Evolutionary conservation across 2,329 filamentous ascomycete genomes (phyloP), one percentile per base, ranked within the genome.

Genomic region (Claviceps purpurea): DNA sequence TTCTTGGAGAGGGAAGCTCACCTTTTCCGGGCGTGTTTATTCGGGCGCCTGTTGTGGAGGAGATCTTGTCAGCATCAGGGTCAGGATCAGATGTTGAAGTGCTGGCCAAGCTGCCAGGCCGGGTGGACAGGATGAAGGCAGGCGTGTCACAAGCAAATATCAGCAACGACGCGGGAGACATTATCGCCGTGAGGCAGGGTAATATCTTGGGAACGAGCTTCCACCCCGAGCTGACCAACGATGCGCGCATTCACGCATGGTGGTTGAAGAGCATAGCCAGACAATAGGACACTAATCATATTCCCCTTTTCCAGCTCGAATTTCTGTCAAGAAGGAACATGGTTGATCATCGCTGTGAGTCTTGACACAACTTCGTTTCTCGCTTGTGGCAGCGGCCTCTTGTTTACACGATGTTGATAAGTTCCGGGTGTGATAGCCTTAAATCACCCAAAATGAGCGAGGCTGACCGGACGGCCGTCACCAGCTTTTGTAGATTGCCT

Each of bases 141-240:
- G 64, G 69, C 50, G 56, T 69, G 40, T 64, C 69, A 34, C 61
- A 72, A 59, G 65, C 67, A 26, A 62, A 64, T 41, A 62, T 60
- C 3, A 68, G 65, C 51, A 63, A 67, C n/a, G 69, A 69, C 44
- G 77, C 74, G 2, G 79, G 84, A 2, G 87, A 95, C 58, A 91
- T 97, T 50, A 82, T 97, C 49, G 91, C 91, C 0, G 88, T 97
- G 38, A 77, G 79, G 57, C 90, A 97, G 69, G 88, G 85, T 0
- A 96, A 96, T 67, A 85, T 95, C 0, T 85, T 97, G 60, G 93
- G 89, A 4, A 96, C 87, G 3, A 96, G 90, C 62, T 98, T 97
- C 64, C 93, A 97, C 61, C 93, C 93, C 0, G 93, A 98, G 68
- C 68, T 98, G 66, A 97, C 91, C 0, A 79, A 82, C 7, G 93